Conservation (phyloP, 306 rosid species). For the Biancaea sappan region DNA sequence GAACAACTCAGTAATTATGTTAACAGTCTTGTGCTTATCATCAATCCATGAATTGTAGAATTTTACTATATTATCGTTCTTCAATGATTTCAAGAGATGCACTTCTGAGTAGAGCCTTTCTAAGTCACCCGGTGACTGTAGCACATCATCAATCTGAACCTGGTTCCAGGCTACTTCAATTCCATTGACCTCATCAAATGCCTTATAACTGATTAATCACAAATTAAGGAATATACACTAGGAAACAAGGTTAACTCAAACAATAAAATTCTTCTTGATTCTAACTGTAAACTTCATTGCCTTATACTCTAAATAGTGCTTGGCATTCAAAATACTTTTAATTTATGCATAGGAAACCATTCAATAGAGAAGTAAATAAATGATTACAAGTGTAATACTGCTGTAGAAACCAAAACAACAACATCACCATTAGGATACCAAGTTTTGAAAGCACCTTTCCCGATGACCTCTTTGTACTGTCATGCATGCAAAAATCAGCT, state of each 20-base stretch:
- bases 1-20: constrained; percentile 88
- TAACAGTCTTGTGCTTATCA: constrained; percentile 70
- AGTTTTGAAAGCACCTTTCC: constrained; percentile 58
- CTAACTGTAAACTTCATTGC: not conserved
- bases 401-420: not conserved
- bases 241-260: constrained; percentile 9
- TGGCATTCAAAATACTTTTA: not conserved
- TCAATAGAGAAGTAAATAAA: not conserved
- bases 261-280: not conserved
- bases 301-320: not conserved
- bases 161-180: constrained; percentile 93
- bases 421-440: constrained; percentile 31
- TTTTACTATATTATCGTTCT: constrained; percentile 68
- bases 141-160: constrained; percentile 66
- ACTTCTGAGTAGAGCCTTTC: constrained; percentile 84
- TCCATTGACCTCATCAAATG: constrained; percentile 85
- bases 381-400: not conserved
- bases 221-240: constrained; percentile 22
- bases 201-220: constrained; percentile 63
- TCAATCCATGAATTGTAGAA: constrained; percentile 87
- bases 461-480: constrained; percentile 52
- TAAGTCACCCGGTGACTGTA: constrained; percentile 76
- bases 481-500: constrained; percentile 19
- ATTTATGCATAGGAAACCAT: not conserved
- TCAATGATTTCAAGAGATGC: constrained; percentile 68